Evolutionary conservation across 441 rosid genomes (phyloP), one percentile per base, ranked within the genome.

Genomic region (Rhodomyrtus psidioides): DNA sequence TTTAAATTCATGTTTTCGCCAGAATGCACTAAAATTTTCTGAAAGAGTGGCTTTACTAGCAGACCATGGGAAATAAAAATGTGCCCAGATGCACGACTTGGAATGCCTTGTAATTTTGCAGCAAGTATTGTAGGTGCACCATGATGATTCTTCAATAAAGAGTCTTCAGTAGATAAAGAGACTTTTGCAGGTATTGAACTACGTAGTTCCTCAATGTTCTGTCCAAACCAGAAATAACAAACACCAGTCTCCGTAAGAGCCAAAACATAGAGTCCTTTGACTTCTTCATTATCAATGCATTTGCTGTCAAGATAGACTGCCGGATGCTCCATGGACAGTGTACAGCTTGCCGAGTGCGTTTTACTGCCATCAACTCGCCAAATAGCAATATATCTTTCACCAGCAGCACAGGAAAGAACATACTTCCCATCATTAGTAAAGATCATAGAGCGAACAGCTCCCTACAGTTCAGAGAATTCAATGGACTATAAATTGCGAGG

Each of bases 321-420:
- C 88, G 99, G 98, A 88, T 97, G 97, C 89, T 96, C 99, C 93
- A 97, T 90, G 60, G 99, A 94, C 89, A 96, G 98, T 85, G 94
- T 94, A 91, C 98, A 96, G 90, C 94, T 94, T 85, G 97, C 98
- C 53, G 99, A 94, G 89, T 94, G 95, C 87, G 88, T 95, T 91
- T 95, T 95, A 53, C 91, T 90, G 86, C 98, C 94, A 89, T 89
- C 95, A 56, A 91, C 89, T 89, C 88, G 94, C 99, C 99, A 97
- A 4, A 97, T 39, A 83, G 96, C 97, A 85, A 96, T 84, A 87
- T 95, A 95, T 90, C 96, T 94, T 91, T 95, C 99, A 70, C 94
- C 96, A 87, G 88, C 88, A 57, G 98, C 97, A 82, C 97, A 96
- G 53, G 99, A 97, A 70, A 97, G 93, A 83, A 95, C 83, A 62